A percentile compares a stretch with the other conserved stretches of the same genome.
phyloP scores from a whole-genome alignment of 257 asterid genomes.

The Fraxinus excelsior region DNA sequence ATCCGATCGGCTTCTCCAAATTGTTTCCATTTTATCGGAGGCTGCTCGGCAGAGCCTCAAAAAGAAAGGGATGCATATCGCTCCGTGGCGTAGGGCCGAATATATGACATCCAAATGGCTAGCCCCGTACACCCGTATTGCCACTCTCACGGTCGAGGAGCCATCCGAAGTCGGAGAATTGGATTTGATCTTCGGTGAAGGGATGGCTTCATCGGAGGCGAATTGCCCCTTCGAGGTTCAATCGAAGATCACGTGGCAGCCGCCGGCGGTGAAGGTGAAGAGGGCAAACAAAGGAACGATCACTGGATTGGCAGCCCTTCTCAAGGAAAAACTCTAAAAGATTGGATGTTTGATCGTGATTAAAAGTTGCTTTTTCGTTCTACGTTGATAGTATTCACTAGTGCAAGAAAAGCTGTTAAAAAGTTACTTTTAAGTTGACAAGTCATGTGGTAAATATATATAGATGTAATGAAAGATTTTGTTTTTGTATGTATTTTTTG shows the following conservation, averaged over 20 bases:
- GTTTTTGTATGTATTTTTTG: not conserved
- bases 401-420: too few relatives aligned
- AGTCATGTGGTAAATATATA: too few relatives aligned
- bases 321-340: conserved; percentile 56
- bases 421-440: too few relatives aligned
- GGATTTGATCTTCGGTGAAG: conserved; percentile 60
- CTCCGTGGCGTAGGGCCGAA: conserved; percentile 94
- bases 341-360: conserved; percentile 15
- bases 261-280: conserved; percentile 64
- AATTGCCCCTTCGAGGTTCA: conserved; percentile 26
- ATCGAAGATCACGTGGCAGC: conserved; percentile 50
- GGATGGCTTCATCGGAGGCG: conserved; percentile 19
- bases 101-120: conserved; percentile 83
- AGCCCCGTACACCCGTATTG: conserved; percentile 52
- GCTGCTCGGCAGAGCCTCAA: conserved; percentile 75
- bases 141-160: conserved; percentile 26
- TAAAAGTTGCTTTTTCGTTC: not conserved
- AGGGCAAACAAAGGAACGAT: conserved; percentile 64
- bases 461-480: not conserved
- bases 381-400: too few relatives aligned
- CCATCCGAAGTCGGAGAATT: conserved; percentile 39
- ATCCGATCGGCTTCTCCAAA: conserved; percentile 73
- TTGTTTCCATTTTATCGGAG: conserved; percentile 67
- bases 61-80: conserved; percentile 94
- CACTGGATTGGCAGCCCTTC: conserved; percentile 81